Evolutionary conservation across 2,329 filamentous ascomycete genomes (phyloP).

Genomic region (Hortaea sp.): DNA sequence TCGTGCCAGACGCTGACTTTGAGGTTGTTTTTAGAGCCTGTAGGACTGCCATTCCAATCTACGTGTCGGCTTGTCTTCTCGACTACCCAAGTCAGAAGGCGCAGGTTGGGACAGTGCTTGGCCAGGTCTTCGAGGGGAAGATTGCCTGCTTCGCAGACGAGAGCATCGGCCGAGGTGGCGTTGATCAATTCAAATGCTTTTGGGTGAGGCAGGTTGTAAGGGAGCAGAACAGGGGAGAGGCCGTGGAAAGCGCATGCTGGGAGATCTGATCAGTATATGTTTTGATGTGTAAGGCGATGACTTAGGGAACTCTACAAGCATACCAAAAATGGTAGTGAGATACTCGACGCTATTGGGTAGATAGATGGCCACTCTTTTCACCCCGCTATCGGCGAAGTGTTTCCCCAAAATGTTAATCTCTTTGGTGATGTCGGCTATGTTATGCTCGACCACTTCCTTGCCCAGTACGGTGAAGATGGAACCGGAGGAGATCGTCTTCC

Average conservation of each 20-base stretch:
- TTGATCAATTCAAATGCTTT: constrained; percentile 62
- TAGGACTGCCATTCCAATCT: constrained; percentile 86
- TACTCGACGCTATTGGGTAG: constrained; percentile 90
- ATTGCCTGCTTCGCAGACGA: constrained; percentile 78
- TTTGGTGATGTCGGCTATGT: constrained; percentile 59
- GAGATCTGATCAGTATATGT: constrained; percentile 3
- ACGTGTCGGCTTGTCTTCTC: constrained; percentile 84
- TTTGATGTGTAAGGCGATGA: not conserved
- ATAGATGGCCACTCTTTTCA: constrained; percentile 73
- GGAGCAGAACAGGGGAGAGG: constrained; percentile 72
- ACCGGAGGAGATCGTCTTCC: constrained; percentile 50
- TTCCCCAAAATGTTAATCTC: constrained; percentile 82
- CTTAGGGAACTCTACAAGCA: not conserved
- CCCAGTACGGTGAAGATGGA: constrained; percentile 72
- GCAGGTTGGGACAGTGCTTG: constrained; percentile 58
- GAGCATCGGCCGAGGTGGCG: constrained; percentile 63
- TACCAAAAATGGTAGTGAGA: constrained; percentile 65
- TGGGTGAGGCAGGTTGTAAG: constrained; percentile 65
- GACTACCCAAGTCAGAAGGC: constrained; percentile 82
- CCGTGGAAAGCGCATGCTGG: constrained; percentile 79
- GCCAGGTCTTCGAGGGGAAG: constrained; percentile 68
- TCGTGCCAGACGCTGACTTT: constrained; percentile 92
- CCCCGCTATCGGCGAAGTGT: constrained; percentile 50
- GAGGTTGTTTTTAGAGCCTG: constrained; percentile 62
- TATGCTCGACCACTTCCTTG: constrained; percentile 62